These are phyloP conservation scores for Cenchrus americanus DNA, from an alignment of 176 grass and related monocot species.

Conservation along the genomic window DNA sequence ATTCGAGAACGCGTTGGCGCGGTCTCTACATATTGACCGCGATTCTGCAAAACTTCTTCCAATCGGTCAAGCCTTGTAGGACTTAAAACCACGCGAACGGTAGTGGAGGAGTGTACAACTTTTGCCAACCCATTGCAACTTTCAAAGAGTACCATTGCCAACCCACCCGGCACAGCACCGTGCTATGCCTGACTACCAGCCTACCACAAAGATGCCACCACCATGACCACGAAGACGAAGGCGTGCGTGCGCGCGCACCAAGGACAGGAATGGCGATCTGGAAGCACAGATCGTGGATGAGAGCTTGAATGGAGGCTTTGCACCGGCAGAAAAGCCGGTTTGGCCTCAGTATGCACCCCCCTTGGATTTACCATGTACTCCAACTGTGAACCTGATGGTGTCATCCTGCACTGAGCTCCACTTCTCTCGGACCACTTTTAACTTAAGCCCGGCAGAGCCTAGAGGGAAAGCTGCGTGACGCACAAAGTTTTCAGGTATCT, in stretches of 20 bases:
- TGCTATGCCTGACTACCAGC: neutral
- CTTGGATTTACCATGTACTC: neutral
- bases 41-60: neutral
- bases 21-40: neutral
- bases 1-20: neutral
- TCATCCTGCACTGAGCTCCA: slow-evolving; percentile 49
- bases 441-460: neutral
- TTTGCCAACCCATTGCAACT: slow-evolving; percentile 11
- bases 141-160: slow-evolving; percentile 4
- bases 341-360: slow-evolving; percentile 6
- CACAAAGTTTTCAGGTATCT: slow-evolving; percentile 7
- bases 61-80: neutral
- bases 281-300: no score
- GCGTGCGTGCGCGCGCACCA: slow-evolving; percentile 3
- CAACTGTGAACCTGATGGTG: slow-evolving; percentile 18
- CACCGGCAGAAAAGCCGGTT: slow-evolving; percentile 14
- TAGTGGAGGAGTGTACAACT: neutral
- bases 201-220: neutral
- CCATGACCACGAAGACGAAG: neutral
- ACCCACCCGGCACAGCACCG: neutral
- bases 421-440: slow-evolving; percentile 15
- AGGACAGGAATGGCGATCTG: neutral
- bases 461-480: slow-evolving; percentile 1
- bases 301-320: neutral
- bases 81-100: neutral